Conservation (phyloP, 176 grass and related monocot species). For the Avena sativa region DNA sequence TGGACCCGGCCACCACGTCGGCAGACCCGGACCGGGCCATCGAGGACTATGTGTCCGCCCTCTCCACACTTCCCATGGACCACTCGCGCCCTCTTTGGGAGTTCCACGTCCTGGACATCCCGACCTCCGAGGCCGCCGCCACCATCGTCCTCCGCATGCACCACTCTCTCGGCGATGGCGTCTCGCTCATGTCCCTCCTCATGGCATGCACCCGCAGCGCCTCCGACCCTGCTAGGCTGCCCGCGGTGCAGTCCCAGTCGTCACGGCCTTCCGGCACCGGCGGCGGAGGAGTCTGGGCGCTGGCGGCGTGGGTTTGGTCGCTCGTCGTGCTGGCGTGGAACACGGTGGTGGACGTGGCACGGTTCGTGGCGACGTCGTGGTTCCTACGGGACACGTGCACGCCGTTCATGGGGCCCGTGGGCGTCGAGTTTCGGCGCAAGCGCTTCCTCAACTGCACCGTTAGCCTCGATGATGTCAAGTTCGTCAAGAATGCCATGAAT, state of each 20-base stretch:
- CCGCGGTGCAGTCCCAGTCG: constrained; percentile 27
- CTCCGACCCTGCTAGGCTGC: constrained; percentile 66
- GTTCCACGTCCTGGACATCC: constrained; percentile 83
- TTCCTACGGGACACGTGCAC: constrained; percentile 74
- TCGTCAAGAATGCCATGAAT: constrained; percentile 77
- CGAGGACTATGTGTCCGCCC: constrained; percentile 80
- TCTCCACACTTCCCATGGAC: constrained; percentile 62
- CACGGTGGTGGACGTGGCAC: constrained; percentile 64
- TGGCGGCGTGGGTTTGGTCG: constrained; percentile 49
- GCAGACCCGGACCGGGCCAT: constrained; percentile 48
- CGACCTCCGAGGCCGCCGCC: constrained; percentile 65
- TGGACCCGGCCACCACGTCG: constrained; percentile 52
- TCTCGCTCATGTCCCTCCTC: constrained; percentile 88
- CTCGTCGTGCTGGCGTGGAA: constrained; percentile 59
- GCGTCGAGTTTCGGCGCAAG: constrained; percentile 70
- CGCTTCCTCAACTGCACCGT: constrained; percentile 80
- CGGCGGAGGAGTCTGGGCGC: no score
- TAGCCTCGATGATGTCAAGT: constrained; percentile 78
- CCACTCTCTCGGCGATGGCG: constrained; percentile 93
- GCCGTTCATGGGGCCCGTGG: constrained; percentile 56
- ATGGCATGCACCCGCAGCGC: constrained; percentile 76
- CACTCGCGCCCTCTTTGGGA: constrained; percentile 86
- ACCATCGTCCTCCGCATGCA: constrained; percentile 67
- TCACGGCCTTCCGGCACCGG: no score
- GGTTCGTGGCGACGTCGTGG: constrained; percentile 58